Percentiles rank a stretch among this genome's conserved stretches.
Evolutionary conservation across 164 flowering plant genomes (phyloP).

Genomic region (Aristolochia fimbriata): DNA sequence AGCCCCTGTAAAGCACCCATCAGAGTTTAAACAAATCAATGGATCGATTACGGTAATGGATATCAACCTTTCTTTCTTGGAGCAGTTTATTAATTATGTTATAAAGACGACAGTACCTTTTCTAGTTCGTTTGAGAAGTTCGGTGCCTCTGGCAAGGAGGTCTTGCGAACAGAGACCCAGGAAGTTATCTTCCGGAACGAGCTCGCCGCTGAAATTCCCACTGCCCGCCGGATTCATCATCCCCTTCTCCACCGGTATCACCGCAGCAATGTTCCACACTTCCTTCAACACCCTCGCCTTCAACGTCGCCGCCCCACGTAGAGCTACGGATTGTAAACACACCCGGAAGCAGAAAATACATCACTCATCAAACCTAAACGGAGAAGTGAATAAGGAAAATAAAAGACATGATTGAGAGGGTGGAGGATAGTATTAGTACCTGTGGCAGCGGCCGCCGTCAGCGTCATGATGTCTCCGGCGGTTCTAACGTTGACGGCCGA

Average conservation of each 20-base stretch:
- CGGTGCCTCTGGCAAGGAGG: constrained; percentile 70
- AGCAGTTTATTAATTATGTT: background rate
- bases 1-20: constrained; percentile 45
- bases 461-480: constrained; percentile 82
- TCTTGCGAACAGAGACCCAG: constrained; percentile 73
- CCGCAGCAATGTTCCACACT: constrained; percentile 91
- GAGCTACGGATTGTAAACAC: constrained; percentile 32
- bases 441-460: constrained; percentile 95
- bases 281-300: constrained; percentile 94
- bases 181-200: constrained; percentile 65
- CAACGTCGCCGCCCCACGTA: constrained; percentile 89
- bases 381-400: background rate
- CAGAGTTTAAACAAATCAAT: too few species aligned
- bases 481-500: constrained; percentile 91
- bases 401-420: background rate
- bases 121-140: constrained; percentile 91
- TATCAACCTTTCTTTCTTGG: too few species aligned
- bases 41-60: too few species aligned
- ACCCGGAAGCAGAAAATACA: background rate
- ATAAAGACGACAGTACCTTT: constrained; percentile 42
- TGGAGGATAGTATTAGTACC: constrained; percentile 23
- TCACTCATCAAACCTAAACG: background rate
- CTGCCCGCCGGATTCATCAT: constrained; percentile 27
- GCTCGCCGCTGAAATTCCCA: constrained; percentile 66
- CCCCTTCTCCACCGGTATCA: constrained; percentile 76